phyloP scores from a whole-genome alignment of 768 basidiomycete species.

The Holtermanniella nyarrowii region DNA sequence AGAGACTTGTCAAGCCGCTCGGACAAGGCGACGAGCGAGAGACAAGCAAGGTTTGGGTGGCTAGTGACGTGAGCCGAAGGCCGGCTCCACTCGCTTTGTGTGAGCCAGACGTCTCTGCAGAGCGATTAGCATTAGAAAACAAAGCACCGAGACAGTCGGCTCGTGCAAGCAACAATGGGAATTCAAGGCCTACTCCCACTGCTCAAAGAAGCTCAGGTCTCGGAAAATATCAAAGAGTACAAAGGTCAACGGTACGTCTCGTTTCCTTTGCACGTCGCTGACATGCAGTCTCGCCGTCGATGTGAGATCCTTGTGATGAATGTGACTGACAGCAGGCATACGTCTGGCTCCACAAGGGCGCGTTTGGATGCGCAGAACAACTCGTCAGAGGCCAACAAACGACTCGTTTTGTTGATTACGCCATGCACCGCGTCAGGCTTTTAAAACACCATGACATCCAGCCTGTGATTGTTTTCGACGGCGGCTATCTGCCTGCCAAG shows the following conservation, averaged over 20 bases:
- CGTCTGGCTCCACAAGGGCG: constrained; percentile 58
- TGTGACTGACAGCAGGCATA: constrained; percentile 47
- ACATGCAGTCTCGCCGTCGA: constrained; percentile 62
- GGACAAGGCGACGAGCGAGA: too few species aligned
- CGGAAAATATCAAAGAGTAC: constrained; percentile 68
- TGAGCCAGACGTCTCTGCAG: too few species aligned
- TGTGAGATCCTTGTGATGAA: constrained; percentile 41
- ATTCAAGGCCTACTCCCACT: constrained; percentile 82
- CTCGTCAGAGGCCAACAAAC: constrained; percentile 75
- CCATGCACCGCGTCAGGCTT: constrained; percentile 82
- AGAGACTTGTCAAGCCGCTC: too few species aligned
- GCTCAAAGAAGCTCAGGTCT: constrained; percentile 77
- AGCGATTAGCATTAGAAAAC: too few species aligned
- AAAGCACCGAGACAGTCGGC: too few species aligned
- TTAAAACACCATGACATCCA: constrained; percentile 71
- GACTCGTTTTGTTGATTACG: constrained; percentile 89
- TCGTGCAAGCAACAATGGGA: too few species aligned
- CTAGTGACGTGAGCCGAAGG: too few species aligned
- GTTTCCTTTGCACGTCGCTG: background rate
- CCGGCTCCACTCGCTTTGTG: too few species aligned
- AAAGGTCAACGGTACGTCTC: constrained; percentile 55
- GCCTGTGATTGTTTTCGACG: constrained; percentile 92
- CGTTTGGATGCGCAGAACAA: constrained; percentile 81
- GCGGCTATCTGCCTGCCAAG: constrained; percentile 91
- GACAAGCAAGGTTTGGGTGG: too few species aligned